Percentiles rank a stretch among this genome's conserved stretches.
Evolutionary conservation across 2,329 filamentous ascomycete species (phyloP).

Genomic region (Cladosporium sp.): DNA sequence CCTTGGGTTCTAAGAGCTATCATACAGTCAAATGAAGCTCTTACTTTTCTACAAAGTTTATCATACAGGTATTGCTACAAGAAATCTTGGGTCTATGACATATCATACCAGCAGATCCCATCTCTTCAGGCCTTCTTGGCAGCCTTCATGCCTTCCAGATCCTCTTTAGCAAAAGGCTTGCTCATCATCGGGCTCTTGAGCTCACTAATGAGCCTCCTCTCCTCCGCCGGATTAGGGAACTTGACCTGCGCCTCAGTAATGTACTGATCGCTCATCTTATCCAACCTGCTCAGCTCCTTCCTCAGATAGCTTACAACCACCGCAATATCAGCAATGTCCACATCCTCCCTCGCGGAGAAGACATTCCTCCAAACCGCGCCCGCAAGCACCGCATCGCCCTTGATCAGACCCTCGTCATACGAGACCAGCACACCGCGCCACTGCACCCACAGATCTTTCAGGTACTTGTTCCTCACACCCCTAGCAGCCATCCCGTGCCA

Average conservation of each 20-base stretch:
- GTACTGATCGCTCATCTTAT: constrained; percentile 50
- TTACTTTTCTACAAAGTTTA: constrained; percentile 1
- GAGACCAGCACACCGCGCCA: constrained; percentile 84
- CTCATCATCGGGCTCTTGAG: constrained; percentile 23
- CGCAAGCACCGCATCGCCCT: constrained; percentile 72
- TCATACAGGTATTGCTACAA: constrained; percentile 11
- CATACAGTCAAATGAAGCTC: not conserved
- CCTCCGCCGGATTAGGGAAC: constrained; percentile 45
- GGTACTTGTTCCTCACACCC: constrained; percentile 55
- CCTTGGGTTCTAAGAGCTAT: constrained; percentile 1
- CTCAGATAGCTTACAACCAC: constrained; percentile 62
- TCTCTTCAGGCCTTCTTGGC: not conserved
- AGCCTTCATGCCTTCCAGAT: constrained; percentile 19
- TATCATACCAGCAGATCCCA: not conserved
- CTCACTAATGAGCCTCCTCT: constrained; percentile 31
- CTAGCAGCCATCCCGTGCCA: constrained; percentile 64
- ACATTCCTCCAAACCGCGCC: constrained; percentile 90
- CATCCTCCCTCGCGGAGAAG: constrained; percentile 67
- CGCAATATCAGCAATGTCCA: constrained; percentile 59
- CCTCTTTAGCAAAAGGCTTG: constrained; percentile 18
- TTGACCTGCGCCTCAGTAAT: constrained; percentile 46
- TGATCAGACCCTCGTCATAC: constrained; percentile 76
- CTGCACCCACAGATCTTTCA: constrained; percentile 87
- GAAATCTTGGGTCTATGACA: not conserved
- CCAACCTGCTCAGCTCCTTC: constrained; percentile 52